Percentiles rank a stretch among this genome's conserved stretches.
phyloP scores from a whole-genome alignment of 1,284 basidiomycete genomes.

The Ustilago nuda region DNA sequence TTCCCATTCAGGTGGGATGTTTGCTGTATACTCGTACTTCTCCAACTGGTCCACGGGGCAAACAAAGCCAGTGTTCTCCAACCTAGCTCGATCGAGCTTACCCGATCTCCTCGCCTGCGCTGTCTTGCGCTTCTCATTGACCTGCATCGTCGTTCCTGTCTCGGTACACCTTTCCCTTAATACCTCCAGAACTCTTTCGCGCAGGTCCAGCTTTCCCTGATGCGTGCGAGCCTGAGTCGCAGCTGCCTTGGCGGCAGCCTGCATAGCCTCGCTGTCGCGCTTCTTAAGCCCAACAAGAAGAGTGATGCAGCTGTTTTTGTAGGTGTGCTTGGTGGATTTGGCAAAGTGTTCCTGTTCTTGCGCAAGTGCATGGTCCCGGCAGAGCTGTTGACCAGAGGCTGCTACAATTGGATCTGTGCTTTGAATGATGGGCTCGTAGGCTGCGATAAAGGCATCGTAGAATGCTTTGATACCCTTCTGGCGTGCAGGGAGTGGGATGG shows the following conservation, averaged over 20 bases:
- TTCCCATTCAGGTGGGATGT: conserved; percentile 48
- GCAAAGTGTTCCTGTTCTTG: conserved; percentile 52
- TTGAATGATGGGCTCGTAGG: conserved; percentile 51
- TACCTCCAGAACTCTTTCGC: conserved; percentile 12
- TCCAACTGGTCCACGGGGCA: conserved; percentile 54
- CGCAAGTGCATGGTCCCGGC: conserved; percentile 39
- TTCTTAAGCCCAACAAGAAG: conserved; percentile 54
- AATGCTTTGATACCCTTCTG: conserved; percentile 54
- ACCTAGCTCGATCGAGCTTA: conserved; percentile 39
- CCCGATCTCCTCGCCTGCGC: conserved; percentile 22
- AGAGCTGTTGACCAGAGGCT: conserved; percentile 34
- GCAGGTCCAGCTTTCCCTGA: conserved; percentile 9
- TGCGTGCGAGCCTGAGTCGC: conserved; percentile 14
- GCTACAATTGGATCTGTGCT: conserved; percentile 35
- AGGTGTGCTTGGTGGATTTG: conserved; percentile 38
- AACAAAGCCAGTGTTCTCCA: conserved; percentile 50
- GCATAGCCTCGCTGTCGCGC: conserved; percentile 36
- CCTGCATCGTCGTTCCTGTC: conserved; percentile 50
- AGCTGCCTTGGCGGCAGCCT: conserved; percentile 23
- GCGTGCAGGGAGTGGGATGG: conserved; percentile 46
- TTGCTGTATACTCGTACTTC: conserved; percentile 48
- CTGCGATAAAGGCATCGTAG: conserved; percentile 35
- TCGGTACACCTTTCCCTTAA: conserved; percentile 48
- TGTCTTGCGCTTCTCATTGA: conserved; percentile 47
- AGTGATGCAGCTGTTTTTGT: conserved; percentile 57